Base-by-base conservation (phyloP, 1,284 basidiomycete species). In the Cryptococcus sp. region DNA sequence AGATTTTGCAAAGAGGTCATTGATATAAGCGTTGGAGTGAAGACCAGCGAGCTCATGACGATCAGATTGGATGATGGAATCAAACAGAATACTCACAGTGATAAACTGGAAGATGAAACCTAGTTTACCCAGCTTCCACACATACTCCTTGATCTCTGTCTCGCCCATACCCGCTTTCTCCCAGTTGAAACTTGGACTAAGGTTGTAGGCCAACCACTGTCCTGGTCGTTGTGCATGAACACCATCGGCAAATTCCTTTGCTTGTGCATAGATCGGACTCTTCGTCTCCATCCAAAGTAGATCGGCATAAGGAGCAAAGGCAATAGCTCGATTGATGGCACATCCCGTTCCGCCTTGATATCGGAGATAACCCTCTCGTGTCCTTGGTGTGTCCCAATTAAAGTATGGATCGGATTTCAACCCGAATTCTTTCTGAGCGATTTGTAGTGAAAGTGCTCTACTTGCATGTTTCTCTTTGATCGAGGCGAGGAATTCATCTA, bases 231-330 rank as follows among this genome's bases (percentile, higher is more conserved):
- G 86, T 33, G 84, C 83, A 66, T 89, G 90, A 41, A 97, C 90
- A 52, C 92, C 91, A 15, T 83, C 81, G 7, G 93, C 87, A 70
- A 98, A 98, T 80, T 97, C 91, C 71, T 84, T 84, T 36, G 95
- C 96, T 79, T 98, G 95, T 1, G 86, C 79, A 49, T 95, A 80
- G 77, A 97, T 95, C n/a, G 95, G 95, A 70, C 84, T 88, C 82
- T 94, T 94, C 60, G 96, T 98, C 83, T 98, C 95, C 92, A 96
- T 95, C 92, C 92, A 93, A 62, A 94, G 73, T 53, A 93, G 79
- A 76, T 97, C 94, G 42, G 90, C 87, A 76, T 95, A 91, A 1
- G 91, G 93, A 30, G 92, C 92, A 70, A 92, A 98, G 37, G 91
- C 93, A 62, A 92, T 81, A 34, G 89, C 89, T 59, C 95, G 90